Percentiles rank a stretch among this genome's conserved stretches.
These are phyloP conservation scores for Metschnikowia lunata DNA, from an alignment of 805 yeast species.

Conservation along the genomic window DNA sequence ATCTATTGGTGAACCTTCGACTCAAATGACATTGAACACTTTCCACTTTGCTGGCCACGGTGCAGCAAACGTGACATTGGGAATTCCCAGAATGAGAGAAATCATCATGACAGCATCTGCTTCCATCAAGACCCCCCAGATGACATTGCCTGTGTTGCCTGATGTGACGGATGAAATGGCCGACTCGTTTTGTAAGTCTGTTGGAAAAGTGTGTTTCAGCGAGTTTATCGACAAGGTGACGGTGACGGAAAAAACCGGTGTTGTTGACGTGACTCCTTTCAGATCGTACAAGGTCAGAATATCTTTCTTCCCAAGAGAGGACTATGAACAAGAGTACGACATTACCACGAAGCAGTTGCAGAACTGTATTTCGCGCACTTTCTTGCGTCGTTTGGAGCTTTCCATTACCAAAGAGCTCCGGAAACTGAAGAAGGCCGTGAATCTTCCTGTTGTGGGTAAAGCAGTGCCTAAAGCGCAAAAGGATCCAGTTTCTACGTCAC, in stretches of 20 bases:
- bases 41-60: slow-evolving; percentile 99
- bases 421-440: slow-evolving; percentile 64
- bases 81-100: slow-evolving; percentile 99
- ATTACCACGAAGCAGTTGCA: slow-evolving; percentile 77
- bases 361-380: slow-evolving; percentile 55
- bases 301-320: slow-evolving; percentile 68
- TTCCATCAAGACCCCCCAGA: slow-evolving; percentile 95
- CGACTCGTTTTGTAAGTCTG: slow-evolving; percentile 86
- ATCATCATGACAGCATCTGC: slow-evolving; percentile 99
- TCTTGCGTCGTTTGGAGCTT: slow-evolving; percentile 66
- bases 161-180: slow-evolving; percentile 86
- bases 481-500: no score
- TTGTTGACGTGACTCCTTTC: slow-evolving; percentile 44
- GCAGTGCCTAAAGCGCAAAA: no score
- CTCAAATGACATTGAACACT: slow-evolving; percentile 96
- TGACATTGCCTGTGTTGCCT: slow-evolving; percentile 80
- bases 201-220: slow-evolving; percentile 77
- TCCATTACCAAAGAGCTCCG: slow-evolving; percentile 76
- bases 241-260: slow-evolving; percentile 86
- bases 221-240: slow-evolving; percentile 82
- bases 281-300: slow-evolving; percentile 75
- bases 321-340: slow-evolving; percentile 86
- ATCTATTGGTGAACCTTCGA: slow-evolving; percentile 98
- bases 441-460: slow-evolving; percentile 56
- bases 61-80: slow-evolving; percentile 98